Evolutionary conservation across 1,284 basidiomycete genomes (phyloP).

Genomic region (Chondrostereum purpureum): DNA sequence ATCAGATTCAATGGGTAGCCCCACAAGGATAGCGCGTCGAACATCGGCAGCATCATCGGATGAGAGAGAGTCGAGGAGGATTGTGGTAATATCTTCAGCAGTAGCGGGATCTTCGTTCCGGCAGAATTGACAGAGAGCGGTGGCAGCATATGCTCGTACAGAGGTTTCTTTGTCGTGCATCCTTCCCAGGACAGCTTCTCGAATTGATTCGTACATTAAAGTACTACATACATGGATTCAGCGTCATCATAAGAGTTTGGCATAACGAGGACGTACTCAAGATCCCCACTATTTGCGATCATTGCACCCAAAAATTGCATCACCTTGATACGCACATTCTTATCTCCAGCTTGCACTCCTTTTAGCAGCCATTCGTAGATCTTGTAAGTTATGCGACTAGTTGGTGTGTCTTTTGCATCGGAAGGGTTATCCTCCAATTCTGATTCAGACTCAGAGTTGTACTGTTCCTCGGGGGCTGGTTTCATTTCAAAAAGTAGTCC

Average conservation of each 20-base stretch:
- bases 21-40: conserved; percentile 74
- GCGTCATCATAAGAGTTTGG: not conserved
- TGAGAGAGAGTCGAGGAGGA: conserved; percentile 67
- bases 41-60: conserved; percentile 69
- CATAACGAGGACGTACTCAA: conserved; percentile 59
- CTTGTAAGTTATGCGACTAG: conserved; percentile 69
- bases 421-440: conserved; percentile 25
- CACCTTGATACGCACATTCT: conserved; percentile 79
- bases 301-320: conserved; percentile 73
- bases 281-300: conserved; percentile 72
- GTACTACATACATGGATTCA: conserved; percentile 4
- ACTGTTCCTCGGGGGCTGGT: conserved; percentile 23
- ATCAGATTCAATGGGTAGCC: conserved; percentile 54
- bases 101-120: conserved; percentile 65
- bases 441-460: conserved; percentile 10
- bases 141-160: conserved; percentile 79
- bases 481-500: conserved; percentile 1
- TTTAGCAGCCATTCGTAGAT: conserved; percentile 73
- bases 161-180: conserved; percentile 76
- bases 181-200: conserved; percentile 67
- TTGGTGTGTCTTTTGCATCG: conserved; percentile 56
- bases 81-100: conserved; percentile 48
- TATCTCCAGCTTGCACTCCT: conserved; percentile 87
- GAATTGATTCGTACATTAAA: conserved; percentile 57
- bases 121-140: conserved; percentile 78